Evolutionary conservation across 768 basidiomycete species (phyloP), one percentile per base, ranked within the genome.

Genomic region (Tulasnella sp.): DNA sequence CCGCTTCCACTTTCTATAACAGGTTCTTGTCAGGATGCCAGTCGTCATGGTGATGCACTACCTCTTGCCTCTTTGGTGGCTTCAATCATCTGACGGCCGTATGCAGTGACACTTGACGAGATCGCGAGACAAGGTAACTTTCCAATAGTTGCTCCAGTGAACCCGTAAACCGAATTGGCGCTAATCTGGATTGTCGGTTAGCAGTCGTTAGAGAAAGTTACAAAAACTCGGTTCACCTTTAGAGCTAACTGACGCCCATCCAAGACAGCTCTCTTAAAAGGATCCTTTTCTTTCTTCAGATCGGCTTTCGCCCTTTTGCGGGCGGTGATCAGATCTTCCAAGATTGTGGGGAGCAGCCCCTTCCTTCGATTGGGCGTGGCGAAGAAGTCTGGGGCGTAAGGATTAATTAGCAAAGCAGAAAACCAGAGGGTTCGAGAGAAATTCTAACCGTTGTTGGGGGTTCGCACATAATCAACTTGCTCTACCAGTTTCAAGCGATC

Each of bases 81-180:
- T 86, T 99, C 97, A 81, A 99, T 99, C 98, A 99, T 99, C 86
- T 98, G 94, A 80, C 98, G 95, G 83, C 98, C 98, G 86, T 98
- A 99, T 0, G 98, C 91, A 1, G 98, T 99, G 60, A 92, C 91
- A 87, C 95, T 96, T 2, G 97, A 98, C 20, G 98, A 99, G 82
- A 99, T 99, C 14, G 96, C 88, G 60, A 99, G 88, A 88, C 98
- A 99, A 5, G 98, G 96, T 22, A 99, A 88, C 86, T 98, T 99
- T 79, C 98, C 98, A 82, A 99, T 90, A 0, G 98, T 99, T 0
- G 98, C 98, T 54, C 98, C 98, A 8, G 98, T 98, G 85, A 99
- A 99, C 40, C 98, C 98, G 83, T 99, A 99, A 40, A 99, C 97
- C 1, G 98, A 99, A 86, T 99, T 99, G 40, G 98, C 98, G 85